Evolutionary conservation across 2,329 filamentous ascomycete genomes (phyloP), one percentile per base, ranked within the genome.

Genomic region (Penicillium sp.): DNA sequence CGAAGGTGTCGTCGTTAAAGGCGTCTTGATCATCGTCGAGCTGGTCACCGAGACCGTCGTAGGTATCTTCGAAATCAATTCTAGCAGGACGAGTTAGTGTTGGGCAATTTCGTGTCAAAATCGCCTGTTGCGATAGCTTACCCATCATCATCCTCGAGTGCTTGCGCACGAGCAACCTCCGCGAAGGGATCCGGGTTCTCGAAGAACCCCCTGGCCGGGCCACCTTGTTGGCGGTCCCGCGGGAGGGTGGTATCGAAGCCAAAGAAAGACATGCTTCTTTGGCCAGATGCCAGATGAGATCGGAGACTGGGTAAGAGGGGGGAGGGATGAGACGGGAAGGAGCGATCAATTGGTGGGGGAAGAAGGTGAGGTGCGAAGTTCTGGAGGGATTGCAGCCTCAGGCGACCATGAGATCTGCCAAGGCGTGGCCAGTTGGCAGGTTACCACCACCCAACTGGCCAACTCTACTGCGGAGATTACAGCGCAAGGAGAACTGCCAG

Each of bases 1-100:
- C 91, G 73, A 99, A 99, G 1, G 95, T 99, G 74, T 98, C 95
- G 70, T 98, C 92, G 76, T 99, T 99, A 83, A 97, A 92, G 53
- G 86, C 92, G 81, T 99, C 95, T 71, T 94, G 91, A 20, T 90
- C 89, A 74, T 99, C 94, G 70, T 96, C 89, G 38, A 99, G 88
- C 75, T 90, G 88, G 72, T 96, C 90, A 58, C 92, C 95, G 42
- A 99, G 83, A 17, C 94, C 94, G 76, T 99, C 95, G 74, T 98
- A 98, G 39, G 94, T 98, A 73, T 99, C 92, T 70, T 99, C 95
- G 69, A 98, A 99, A 70, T 98, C 90, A 70, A 90, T 85, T 57
- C 87, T 90, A 68, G 4, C 42, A 20, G 20, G 15, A 1, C 4
- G 10, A 10, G 25, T 49, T 34, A 53, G 38, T 31, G 7, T 20